A percentile compares a stretch with the other conserved stretches of the same genome.
Conservation (phyloP, 163 green algal species). For the Trebouxiophyceae sp. region DNA sequence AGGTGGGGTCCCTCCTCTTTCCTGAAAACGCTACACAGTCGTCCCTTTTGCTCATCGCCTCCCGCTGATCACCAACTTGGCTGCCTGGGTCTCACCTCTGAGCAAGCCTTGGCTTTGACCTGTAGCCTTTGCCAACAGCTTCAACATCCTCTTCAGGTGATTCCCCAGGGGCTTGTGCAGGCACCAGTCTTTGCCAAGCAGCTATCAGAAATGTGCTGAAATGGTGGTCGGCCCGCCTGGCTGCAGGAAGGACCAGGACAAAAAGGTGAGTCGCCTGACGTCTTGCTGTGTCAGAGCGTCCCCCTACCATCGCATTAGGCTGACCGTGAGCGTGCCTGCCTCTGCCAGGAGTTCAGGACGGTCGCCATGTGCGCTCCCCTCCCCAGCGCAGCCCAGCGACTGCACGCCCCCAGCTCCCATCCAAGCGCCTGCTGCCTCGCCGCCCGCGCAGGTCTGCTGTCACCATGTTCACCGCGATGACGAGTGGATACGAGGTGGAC, state of each 20-base stretch:
- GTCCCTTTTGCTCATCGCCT: too few species aligned
- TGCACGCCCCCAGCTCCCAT: not conserved
- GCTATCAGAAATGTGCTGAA: not conserved
- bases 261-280: too few species aligned
- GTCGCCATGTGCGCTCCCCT: not conserved
- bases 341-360: too few species aligned
- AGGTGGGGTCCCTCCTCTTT: too few species aligned
- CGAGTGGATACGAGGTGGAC: not conserved
- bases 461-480: not conserved
- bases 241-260: too few species aligned
- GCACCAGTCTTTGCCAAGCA: not conserved
- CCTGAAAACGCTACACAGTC: too few species aligned
- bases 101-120: too few species aligned
- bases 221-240: not conserved
- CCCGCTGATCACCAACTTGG: too few species aligned
- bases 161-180: not conserved
- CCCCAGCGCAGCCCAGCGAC: not conserved
- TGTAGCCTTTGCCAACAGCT: not conserved
- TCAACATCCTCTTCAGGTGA: constrained; percentile 1
- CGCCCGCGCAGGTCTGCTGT: not conserved
- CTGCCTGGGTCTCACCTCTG: too few species aligned
- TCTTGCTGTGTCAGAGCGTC: too few species aligned
- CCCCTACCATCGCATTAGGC: too few species aligned
- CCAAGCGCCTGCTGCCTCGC: not conserved
- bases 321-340: too few species aligned